phyloP scores from a whole-genome alignment of 139 green algal genomes.

The Chlamydomonas schloesseri region DNA sequence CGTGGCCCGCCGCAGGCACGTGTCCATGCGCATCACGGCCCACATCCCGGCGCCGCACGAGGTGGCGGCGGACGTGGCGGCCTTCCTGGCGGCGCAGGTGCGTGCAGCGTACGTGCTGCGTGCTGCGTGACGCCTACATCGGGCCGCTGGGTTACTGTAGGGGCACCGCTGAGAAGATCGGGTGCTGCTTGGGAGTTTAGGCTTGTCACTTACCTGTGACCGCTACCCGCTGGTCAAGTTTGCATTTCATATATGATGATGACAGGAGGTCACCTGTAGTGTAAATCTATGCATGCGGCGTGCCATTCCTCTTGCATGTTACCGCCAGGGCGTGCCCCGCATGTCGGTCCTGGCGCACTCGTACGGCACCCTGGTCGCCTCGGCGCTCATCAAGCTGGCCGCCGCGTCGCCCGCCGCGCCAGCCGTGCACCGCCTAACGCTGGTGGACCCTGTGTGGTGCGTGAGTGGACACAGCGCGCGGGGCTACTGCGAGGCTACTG shows the following conservation, averaged over 20 bases:
- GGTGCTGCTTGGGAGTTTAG: too few species aligned
- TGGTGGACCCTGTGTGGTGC: constrained; percentile 57
- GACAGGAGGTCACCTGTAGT: too few species aligned
- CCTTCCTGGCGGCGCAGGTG: constrained; percentile 19
- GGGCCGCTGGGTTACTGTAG: too few species aligned
- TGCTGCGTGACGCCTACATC: too few species aligned
- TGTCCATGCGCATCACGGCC: constrained; percentile 62
- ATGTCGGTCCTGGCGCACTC: constrained; percentile 52
- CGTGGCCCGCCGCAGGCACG: too few species aligned
- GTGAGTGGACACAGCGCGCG: background rate
- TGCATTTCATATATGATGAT: too few species aligned
- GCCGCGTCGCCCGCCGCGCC: background rate
- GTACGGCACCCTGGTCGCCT: constrained; percentile 58
- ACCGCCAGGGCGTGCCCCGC: constrained; percentile 37
- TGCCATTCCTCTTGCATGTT: too few species aligned
- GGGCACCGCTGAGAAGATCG: too few species aligned
- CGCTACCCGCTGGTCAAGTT: too few species aligned
- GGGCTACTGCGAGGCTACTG: too few species aligned
- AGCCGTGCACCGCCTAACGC: constrained; percentile 30
- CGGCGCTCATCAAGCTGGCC: constrained; percentile 43
- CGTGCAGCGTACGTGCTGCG: background rate
- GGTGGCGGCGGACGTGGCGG: constrained; percentile 56
- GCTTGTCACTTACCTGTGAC: too few species aligned
- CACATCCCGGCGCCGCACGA: constrained; percentile 54
- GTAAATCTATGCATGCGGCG: too few species aligned